A percentile compares a stretch with the other conserved stretches of the same genome.
Evolutionary conservation across 345 rosid genomes (phyloP).

Genomic region (Brassica nigra): DNA sequence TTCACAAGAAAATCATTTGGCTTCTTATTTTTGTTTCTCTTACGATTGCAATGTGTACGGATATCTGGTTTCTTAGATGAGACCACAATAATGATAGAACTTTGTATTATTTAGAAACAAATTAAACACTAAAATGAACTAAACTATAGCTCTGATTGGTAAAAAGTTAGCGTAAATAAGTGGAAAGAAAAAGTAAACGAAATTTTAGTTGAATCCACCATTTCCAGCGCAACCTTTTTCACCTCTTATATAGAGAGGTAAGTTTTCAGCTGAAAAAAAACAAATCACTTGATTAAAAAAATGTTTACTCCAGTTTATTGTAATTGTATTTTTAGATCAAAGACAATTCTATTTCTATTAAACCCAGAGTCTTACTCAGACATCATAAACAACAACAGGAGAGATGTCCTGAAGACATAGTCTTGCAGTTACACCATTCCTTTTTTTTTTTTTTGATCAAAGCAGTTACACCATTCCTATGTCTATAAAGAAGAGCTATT

Average conservation of each 20-base stretch:
- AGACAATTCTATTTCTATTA: neutral
- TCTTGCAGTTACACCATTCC: too few relatives aligned
- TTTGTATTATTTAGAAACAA: neutral
- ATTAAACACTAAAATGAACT: neutral
- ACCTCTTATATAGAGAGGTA: too few relatives aligned
- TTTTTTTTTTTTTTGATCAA: too few relatives aligned
- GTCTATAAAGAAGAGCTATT: slow-evolving; percentile 28
- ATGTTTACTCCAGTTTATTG: too few relatives aligned
- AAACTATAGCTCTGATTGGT: too few relatives aligned
- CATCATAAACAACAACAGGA: neutral
- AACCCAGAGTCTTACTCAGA: slow-evolving; percentile 1
- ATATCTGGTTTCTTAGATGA: slow-evolving; percentile 5
- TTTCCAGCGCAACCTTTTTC: too few relatives aligned
- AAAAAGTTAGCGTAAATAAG: too few relatives aligned
- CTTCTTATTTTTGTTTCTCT: neutral
- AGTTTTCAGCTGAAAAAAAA: too few relatives aligned
- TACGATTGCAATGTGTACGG: slow-evolving; percentile 1
- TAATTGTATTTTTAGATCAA: neutral
- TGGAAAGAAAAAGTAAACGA: too few relatives aligned
- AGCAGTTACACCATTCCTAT: slow-evolving; percentile 5
- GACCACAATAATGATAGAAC: neutral
- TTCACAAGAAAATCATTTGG: neutral
- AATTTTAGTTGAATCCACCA: too few relatives aligned
- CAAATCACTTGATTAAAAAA: too few relatives aligned
- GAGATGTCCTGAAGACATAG: neutral